A percentile compares a stretch with the other conserved stretches of the same genome.
phyloP scores from a whole-genome alignment of 371 early-diverging fungal genomes.

The Zychaea mexicana region DNA sequence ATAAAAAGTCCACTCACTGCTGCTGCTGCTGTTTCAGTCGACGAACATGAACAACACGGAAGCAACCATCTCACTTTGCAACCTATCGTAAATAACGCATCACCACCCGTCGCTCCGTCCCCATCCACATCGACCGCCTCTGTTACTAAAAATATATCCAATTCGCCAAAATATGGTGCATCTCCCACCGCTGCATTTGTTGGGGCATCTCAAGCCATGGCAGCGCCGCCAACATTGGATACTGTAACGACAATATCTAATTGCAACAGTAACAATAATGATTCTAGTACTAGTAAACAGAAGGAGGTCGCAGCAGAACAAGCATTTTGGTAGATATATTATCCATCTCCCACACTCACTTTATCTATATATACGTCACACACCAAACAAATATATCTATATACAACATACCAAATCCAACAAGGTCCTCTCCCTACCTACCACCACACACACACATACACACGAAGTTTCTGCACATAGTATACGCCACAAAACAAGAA shows the following conservation, averaged over 20 bases:
- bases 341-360: too few species aligned
- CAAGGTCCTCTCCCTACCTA: too few species aligned
- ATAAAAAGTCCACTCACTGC: constrained; percentile 11
- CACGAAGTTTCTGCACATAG: too few species aligned
- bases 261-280: constrained; percentile 15
- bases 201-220: constrained; percentile 32
- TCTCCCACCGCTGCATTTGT: constrained; percentile 31
- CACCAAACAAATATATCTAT: too few species aligned
- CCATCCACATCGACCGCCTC: constrained; percentile 13
- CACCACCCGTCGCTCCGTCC: neutral
- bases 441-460: too few species aligned
- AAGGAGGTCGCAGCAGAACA: neutral
- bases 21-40: constrained; percentile 8
- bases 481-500: too few species aligned
- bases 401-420: too few species aligned
- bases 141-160: neutral
- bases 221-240: constrained; percentile 41
- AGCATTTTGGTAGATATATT: neutral
- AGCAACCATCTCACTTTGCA: constrained; percentile 21
- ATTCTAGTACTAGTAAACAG: neutral
- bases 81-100: constrained; percentile 14
- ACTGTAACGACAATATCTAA: constrained; percentile 37
- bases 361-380: too few species aligned
- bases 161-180: constrained; percentile 21
- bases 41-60: constrained; percentile 13